phyloP scores from a whole-genome alignment of 2,329 filamentous ascomycete genomes.

The Aspergillus pseudoterreus region DNA sequence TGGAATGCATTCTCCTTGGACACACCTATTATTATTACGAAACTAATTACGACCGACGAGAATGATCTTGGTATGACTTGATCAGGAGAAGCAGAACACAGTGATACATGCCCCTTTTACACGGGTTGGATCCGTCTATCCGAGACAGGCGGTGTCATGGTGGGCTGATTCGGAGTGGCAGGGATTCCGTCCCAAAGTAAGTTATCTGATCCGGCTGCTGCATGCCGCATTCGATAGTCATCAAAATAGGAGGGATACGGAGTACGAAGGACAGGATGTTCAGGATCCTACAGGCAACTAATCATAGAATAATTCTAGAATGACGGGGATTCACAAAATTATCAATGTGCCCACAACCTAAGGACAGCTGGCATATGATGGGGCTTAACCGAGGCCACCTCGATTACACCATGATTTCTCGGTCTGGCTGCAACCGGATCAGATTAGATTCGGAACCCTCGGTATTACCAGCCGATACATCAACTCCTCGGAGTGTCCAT shows the following conservation, averaged over 20 bases:
- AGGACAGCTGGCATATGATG: neutral
- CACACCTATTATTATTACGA: too few species aligned
- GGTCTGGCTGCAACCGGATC: constrained; percentile 15
- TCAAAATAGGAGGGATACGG: neutral
- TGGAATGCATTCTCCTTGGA: too few species aligned
- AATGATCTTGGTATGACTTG: too few species aligned
- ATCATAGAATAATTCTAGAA: neutral
- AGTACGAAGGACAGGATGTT: too few species aligned
- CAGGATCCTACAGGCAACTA: neutral
- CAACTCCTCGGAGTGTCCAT: too few species aligned
- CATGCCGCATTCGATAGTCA: neutral
- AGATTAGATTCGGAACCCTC: constrained; percentile 21
- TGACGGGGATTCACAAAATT: neutral
- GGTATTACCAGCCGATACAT: neutral
- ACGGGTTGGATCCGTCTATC: too few species aligned
- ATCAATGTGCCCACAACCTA: neutral
- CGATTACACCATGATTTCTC: neutral
- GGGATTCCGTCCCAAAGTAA: constrained; percentile 3
- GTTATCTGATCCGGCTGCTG: constrained; percentile 21
- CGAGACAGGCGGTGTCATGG: neutral
- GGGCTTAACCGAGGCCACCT: neutral
- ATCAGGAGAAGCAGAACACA: too few species aligned
- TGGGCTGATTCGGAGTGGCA: constrained; percentile 12
- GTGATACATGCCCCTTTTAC: too few species aligned
- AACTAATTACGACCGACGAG: too few species aligned